Percentiles rank a stretch among this genome's conserved stretches.
phyloP scores from a whole-genome alignment of 75 land plant species.

The Picea sitchensis region DNA sequence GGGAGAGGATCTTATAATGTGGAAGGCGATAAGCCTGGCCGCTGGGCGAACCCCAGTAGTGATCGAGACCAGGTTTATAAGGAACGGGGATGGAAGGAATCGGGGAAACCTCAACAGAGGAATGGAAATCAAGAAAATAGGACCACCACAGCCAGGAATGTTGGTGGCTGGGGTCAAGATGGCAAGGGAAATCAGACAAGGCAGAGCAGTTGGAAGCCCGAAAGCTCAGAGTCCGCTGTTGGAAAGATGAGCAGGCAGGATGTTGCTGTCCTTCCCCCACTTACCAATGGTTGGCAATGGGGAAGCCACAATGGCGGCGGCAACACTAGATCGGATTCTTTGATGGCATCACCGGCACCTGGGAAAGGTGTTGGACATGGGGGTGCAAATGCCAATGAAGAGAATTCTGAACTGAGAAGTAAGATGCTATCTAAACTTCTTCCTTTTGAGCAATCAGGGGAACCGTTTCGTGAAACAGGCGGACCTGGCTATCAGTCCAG shows the following conservation, averaged over 20 bases:
- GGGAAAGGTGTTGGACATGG: not conserved
- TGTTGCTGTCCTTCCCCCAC: slow-evolving; percentile 37
- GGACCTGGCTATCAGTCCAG: slow-evolving; percentile 1
- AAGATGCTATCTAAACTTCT: slow-evolving; percentile 3
- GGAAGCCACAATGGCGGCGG: slow-evolving; percentile 2
- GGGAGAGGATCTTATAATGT: not conserved
- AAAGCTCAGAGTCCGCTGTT: slow-evolving; percentile 14
- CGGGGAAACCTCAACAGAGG: not conserved
- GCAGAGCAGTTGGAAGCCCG: slow-evolving; percentile 14
- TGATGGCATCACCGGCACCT: too few species aligned
- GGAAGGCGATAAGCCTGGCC: too few species aligned
- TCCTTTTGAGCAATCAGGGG: slow-evolving; percentile 13
- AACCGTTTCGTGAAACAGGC: not conserved
- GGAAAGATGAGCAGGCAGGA: slow-evolving; percentile 6
- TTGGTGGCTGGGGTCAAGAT: too few species aligned
- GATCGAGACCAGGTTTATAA: too few species aligned
- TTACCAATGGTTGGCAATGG: slow-evolving; percentile 52
- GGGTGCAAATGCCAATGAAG: not conserved
- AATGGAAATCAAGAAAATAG: not conserved
- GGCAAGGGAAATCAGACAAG: slow-evolving; percentile 16
- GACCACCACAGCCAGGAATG: too few species aligned
- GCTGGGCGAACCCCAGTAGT: too few species aligned
- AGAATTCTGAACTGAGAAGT: not conserved
- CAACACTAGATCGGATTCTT: not conserved
- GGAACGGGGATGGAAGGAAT: not conserved